Evolutionary conservation across 257 asterid species (phyloP).

Genomic region (Rubia yunnanensis): DNA sequence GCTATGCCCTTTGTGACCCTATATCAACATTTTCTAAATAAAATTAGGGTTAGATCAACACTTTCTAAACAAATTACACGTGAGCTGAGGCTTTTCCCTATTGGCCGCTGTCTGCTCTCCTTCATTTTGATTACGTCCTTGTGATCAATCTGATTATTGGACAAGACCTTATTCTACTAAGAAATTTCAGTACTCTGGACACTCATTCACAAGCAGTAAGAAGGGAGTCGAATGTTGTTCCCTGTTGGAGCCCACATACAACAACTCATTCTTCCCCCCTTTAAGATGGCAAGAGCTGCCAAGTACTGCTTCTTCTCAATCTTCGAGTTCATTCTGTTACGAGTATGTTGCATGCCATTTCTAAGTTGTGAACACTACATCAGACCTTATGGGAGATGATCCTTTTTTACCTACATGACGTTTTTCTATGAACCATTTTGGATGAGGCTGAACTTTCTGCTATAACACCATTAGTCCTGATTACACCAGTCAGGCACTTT

Average conservation of each 20-base stretch:
- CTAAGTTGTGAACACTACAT: constrained; percentile 20
- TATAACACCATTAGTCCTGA: no score
- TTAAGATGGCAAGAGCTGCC: constrained; percentile 16
- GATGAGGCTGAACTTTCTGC: constrained; percentile 23
- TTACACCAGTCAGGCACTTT: neutral
- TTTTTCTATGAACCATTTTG: constrained; percentile 12
- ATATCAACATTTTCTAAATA: no score
- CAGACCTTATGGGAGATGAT: constrained; percentile 55
- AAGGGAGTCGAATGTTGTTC: constrained; percentile 38
- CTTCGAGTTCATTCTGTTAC: neutral
- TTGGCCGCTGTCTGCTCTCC: constrained; percentile 16
- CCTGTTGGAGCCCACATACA: constrained; percentile 54
- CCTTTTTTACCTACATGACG: constrained; percentile 22
- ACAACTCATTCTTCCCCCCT: constrained; percentile 20
- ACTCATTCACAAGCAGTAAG: constrained; percentile 42
- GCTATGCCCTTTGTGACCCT: no score
- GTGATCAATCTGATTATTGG: constrained; percentile 21
- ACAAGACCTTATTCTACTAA: constrained; percentile 2
- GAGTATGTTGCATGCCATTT: neutral
- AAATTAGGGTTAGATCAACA: no score
- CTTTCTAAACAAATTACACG: no score
- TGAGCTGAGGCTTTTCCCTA: constrained; percentile 21
- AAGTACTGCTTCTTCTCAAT: constrained; percentile 36
- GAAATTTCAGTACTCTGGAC: constrained; percentile 3
- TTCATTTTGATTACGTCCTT: constrained; percentile 16